These are phyloP conservation scores for Trichoderma hamatum DNA, from an alignment of 2,329 filamentous ascomycete species.

Conservation along the genomic window DNA sequence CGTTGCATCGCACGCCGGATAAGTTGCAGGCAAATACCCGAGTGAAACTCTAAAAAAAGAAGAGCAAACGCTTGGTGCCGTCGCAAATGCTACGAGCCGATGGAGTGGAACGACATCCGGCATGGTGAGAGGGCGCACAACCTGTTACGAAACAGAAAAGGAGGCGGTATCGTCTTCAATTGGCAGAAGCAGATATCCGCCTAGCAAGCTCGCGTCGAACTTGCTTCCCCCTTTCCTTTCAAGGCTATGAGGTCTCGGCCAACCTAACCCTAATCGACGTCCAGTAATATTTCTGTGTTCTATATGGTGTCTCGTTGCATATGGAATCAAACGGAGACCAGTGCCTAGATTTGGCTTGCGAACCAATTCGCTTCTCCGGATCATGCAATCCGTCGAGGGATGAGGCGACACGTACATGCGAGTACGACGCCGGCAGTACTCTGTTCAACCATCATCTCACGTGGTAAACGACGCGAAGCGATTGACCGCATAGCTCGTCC, in stretches of 20 bases:
- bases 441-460: constrained; percentile 6
- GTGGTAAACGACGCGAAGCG: background rate
- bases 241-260: background rate
- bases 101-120: constrained; percentile 1
- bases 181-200: background rate
- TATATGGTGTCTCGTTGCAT: background rate
- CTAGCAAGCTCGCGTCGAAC: background rate
- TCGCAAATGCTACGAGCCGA: background rate
- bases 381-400: background rate
- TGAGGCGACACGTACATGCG: background rate
- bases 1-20: constrained; percentile 10
- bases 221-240: constrained; percentile 1
- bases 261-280: background rate
- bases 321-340: background rate
- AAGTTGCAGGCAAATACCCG: constrained; percentile 14
- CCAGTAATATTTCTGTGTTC: background rate
- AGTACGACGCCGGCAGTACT: background rate
- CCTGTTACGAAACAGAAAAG: constrained; percentile 15
- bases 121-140: constrained; percentile 1
- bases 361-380: background rate
- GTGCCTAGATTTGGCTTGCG: background rate
- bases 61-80: constrained; percentile 11
- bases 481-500: background rate
- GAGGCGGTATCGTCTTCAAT: background rate
- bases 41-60: constrained; percentile 10